Evolutionary conservation across 2,329 filamentous ascomycete species (phyloP).

Genomic region (Nemania sp.): DNA sequence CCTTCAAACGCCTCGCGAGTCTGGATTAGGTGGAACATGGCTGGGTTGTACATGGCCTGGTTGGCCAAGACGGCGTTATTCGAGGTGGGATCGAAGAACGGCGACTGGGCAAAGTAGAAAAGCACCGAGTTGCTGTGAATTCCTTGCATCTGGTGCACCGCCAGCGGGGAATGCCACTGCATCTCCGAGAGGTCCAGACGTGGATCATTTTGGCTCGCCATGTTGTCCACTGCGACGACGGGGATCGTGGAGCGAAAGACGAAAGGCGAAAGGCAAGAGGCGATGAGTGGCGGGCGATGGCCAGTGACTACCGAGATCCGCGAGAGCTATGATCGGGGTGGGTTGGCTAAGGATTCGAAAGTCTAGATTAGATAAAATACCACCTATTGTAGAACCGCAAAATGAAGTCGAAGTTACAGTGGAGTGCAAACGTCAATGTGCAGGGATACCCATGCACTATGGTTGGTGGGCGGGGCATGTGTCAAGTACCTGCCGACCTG

Average conservation of each 20-base stretch:
- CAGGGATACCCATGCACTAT: constrained; percentile 34
- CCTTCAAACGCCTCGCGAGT: constrained; percentile 74
- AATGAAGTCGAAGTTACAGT: constrained; percentile 20
- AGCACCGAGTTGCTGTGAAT: constrained; percentile 74
- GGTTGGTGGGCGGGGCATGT: constrained; percentile 23
- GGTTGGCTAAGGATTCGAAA: background rate
- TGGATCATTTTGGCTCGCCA: constrained; percentile 46
- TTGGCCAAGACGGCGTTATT: constrained; percentile 74
- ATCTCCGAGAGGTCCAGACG: constrained; percentile 70
- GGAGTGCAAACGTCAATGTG: constrained; percentile 32
- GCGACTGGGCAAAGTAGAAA: constrained; percentile 75
- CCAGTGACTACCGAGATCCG: background rate
- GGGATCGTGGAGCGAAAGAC: background rate
- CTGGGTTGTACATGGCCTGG: constrained; percentile 71
- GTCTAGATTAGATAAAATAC: background rate
- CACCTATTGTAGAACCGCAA: too few species aligned
- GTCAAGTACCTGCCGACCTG: constrained; percentile 4
- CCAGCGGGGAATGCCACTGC: constrained; percentile 69
- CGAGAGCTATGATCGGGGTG: background rate
- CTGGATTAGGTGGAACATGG: constrained; percentile 67
- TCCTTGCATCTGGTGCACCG: constrained; percentile 64
- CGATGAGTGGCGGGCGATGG: background rate
- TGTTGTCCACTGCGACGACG: constrained; percentile 13
- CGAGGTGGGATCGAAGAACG: constrained; percentile 75
- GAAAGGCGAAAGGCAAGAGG: background rate